Evolutionary conservation across 768 basidiomycete genomes (phyloP).

Genomic region (Tricholoma matsutake): DNA sequence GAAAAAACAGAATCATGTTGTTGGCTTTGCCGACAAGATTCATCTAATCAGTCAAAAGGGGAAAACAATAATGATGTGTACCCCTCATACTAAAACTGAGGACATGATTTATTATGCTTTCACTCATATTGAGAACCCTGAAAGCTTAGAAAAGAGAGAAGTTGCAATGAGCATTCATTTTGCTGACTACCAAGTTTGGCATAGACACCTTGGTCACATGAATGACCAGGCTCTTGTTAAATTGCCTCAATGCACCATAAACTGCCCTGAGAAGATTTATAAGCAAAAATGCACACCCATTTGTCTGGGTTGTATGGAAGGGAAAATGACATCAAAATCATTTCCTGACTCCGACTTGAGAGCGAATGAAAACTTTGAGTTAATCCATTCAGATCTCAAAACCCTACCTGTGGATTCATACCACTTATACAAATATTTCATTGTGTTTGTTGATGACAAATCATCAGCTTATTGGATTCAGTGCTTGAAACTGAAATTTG

Average conservation of each 20-base stretch:
- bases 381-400: conserved; percentile 22
- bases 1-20: background rate
- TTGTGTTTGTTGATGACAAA: conserved; percentile 16
- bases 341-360: conserved; percentile 10
- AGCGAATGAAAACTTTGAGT: conserved; percentile 13
- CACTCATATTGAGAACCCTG: background rate
- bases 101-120: background rate
- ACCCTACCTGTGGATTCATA: conserved; percentile 16
- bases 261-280: conserved; percentile 2
- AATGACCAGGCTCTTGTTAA: conserved; percentile 8
- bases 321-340: conserved; percentile 14
- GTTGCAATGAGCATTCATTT: background rate
- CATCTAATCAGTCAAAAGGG: background rate
- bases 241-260: background rate
- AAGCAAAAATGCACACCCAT: background rate
- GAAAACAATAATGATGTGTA: background rate
- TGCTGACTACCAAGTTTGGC: conserved; percentile 8
- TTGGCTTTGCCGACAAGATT: background rate
- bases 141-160: too few species aligned
- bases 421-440: conserved; percentile 13
- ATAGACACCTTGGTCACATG: conserved; percentile 14
- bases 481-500: background rate
- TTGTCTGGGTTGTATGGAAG: conserved; percentile 16
- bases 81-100: background rate
- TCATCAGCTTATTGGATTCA: conserved; percentile 8